Conservation (phyloP, 345 rosid species). For the Rhodamnia argentea region DNA sequence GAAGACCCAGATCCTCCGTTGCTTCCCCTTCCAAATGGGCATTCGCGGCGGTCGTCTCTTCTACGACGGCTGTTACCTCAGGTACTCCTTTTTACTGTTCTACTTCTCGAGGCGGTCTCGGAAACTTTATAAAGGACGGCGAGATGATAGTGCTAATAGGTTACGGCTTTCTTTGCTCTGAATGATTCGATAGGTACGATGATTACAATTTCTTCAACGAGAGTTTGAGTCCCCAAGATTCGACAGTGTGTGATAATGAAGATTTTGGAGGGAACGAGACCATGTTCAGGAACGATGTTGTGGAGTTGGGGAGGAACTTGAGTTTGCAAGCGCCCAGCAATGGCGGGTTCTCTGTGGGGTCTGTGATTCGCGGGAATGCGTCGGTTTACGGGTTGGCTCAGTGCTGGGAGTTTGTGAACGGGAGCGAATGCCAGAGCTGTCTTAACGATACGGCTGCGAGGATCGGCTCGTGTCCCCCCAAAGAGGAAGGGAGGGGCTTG, state of each 20-base stretch:
- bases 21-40: constrained; percentile 59
- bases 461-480: constrained; percentile 18
- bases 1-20: constrained; percentile 59
- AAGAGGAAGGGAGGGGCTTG: constrained; percentile 34
- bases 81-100: not conserved
- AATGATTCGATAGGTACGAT: constrained; percentile 38
- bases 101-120: not conserved
- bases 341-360: constrained; percentile 56
- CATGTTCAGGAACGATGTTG: constrained; percentile 31
- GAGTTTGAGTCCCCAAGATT: constrained; percentile 21
- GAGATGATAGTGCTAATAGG: not conserved
- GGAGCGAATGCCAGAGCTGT: constrained; percentile 31
- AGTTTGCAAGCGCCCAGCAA: constrained; percentile 35
- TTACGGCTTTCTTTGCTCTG: not conserved
- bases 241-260: constrained; percentile 28
- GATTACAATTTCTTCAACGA: constrained; percentile 63
- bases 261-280: constrained; percentile 43
- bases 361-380: constrained; percentile 33
- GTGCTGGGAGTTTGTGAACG: constrained; percentile 42
- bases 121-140: not conserved
- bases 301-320: constrained; percentile 46
- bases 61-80: constrained; percentile 35
- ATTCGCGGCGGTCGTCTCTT: constrained; percentile 68
- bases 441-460: constrained; percentile 23
- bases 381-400: constrained; percentile 84